Evolutionary conservation across 352 stramenopile genomes (phyloP), one percentile per base, ranked within the genome.

Genomic region (Globisporangium cylindrosporum): DNA sequence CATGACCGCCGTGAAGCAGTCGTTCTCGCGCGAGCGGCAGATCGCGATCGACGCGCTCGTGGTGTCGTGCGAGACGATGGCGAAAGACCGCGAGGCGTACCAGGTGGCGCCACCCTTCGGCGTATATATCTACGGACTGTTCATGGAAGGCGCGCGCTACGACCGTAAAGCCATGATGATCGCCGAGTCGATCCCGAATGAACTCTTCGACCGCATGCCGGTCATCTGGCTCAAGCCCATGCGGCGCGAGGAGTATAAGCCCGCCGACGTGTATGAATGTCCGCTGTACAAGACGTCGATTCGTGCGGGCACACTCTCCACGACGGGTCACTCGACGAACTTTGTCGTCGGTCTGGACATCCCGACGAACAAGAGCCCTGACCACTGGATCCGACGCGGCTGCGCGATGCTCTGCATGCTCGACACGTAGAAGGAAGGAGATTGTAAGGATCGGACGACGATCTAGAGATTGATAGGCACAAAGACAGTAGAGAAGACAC

Each of bases 381-480:
- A 98, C 73, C 88, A 97, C 76, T 98, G 93, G 92, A 96, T 98
- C 71, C 82, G 94, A n/a, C 80, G 93, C 14, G 93, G 94, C 48
- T 97, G 92, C 54, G 94, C 94, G 6, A 96, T 98, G 86, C 85
- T 98, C 22, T 98, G 92, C 67, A 98, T 98, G 89, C 78, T 97
- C 12, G 94, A 98, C 76, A 97, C 95, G 38, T 98, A 89, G 27
- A 32, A 32, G 27, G 41, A 4, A 32, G 24, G 38, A 41, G 27
- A 20, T 18, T 18, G 4, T 43, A 4, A 38, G 15, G 4, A 43
- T 60, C 54, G 27, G 27, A 32, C 34, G 27, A 20, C 22, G 15
- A 34, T 27, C 55, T 60, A 20, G 55, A 60, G 29, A 46, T 29
- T 27, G 12, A 60, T 51, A 51, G 43, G 56, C 32, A 36, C 6